Conservation (phyloP, 345 rosid species). For the Psidium friedrichsthalianum region DNA sequence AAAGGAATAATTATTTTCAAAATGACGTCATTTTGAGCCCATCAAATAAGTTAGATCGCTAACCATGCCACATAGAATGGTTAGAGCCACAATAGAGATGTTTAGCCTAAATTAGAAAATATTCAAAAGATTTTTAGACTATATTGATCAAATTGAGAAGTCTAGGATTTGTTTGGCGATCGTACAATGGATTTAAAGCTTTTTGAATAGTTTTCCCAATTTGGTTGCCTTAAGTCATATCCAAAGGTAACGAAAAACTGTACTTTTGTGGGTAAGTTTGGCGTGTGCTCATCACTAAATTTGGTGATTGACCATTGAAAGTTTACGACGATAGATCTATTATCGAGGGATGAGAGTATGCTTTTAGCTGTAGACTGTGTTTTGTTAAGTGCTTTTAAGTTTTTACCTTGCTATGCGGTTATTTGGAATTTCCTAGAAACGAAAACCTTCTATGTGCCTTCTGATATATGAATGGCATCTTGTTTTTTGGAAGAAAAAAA, state of each 20-base stretch:
- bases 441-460: too few species aligned
- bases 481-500: not conserved
- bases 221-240: not conserved
- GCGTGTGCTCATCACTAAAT: too few species aligned
- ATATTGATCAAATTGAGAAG: not conserved
- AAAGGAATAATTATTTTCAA: not conserved
- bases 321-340: too few species aligned
- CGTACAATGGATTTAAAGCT: fast-evolving
- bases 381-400: too few species aligned
- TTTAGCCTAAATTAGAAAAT: not conserved
- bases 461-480: too few species aligned
- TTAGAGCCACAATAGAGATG: fast-evolving
- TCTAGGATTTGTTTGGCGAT: not conserved
- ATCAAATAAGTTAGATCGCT: not conserved
- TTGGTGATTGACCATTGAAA: too few species aligned
- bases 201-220: not conserved
- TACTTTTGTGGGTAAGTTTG: not conserved
- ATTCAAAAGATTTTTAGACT: not conserved
- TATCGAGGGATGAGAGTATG: too few species aligned
- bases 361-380: not conserved
- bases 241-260: not conserved
- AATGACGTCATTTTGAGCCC: not conserved
- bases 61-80: not conserved
- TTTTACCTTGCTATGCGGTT: too few species aligned
- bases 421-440: too few species aligned